Conservation (phyloP, 2,329 filamentous ascomycete genomes). For the Epichloe glyceriae region DNA sequence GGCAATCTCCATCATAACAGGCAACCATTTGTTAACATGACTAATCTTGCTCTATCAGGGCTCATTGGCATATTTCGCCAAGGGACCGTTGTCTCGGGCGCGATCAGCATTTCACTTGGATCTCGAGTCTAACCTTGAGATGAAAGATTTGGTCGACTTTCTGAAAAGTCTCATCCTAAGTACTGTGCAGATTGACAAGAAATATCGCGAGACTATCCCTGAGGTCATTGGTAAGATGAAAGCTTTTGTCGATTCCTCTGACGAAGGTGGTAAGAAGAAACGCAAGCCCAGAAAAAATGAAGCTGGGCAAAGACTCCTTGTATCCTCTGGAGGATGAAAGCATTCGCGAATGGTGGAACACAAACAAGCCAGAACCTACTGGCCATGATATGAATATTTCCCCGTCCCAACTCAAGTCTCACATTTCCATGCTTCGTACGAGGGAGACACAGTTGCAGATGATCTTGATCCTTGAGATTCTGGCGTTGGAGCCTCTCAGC, state of each 20-base stretch:
- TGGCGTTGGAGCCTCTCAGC: conserved; percentile 51
- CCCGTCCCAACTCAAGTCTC: conserved; percentile 43
- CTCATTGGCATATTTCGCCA: conserved; percentile 71
- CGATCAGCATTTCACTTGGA: conserved; percentile 56
- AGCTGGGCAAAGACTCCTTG: conserved; percentile 53
- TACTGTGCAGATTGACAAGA: conserved; percentile 60
- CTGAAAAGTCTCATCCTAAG: conserved; percentile 56
- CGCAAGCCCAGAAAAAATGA: conserved; percentile 52
- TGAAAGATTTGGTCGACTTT: conserved; percentile 53
- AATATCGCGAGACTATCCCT: conserved; percentile 61
- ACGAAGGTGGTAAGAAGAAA: conserved; percentile 32
- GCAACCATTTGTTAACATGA: conserved; percentile 21
- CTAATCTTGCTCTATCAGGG: conserved; percentile 32
- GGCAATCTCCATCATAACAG: conserved; percentile 26
- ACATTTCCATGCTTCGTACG: conserved; percentile 53
- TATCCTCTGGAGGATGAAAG: conserved; percentile 54
- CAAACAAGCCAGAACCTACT: conserved; percentile 37
- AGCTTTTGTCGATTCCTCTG: conserved; percentile 41
- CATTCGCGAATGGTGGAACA: conserved; percentile 58
- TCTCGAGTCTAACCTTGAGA: conserved; percentile 45
- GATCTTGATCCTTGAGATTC: conserved; percentile 64
- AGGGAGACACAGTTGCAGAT: conserved; percentile 72
- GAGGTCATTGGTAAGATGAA: conserved; percentile 46
- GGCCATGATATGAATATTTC: conserved; percentile 35
- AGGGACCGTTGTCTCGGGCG: conserved; percentile 65